Evolutionary conservation across 257 asterid genomes (phyloP), one percentile per base, ranked within the genome.

Genomic region (Capsicum chinense): DNA sequence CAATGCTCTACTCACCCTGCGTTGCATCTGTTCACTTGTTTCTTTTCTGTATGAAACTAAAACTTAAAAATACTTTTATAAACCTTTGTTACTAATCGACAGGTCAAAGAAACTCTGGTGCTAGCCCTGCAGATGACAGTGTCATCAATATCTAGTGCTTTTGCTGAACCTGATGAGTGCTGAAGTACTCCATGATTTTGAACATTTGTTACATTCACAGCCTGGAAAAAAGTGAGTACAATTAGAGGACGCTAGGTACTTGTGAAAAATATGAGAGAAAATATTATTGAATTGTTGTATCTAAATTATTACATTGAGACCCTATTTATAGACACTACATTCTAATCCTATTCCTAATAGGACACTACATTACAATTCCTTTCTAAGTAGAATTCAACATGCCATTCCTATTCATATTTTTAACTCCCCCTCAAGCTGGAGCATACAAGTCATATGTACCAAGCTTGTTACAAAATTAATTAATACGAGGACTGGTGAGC

Each of bases 71-170:
- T 85, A 83, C 89, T 88, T 82, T 89, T 93, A 88, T 79, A 94
- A 83, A 89, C 98, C 90, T 89, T 94, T 6, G 88, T 88, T 83
- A 97, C 97, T 39, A 88, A 81, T 60, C 99, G 94, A 83, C 99
- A 93, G 5, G 98, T 97, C 87, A 96, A 92, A 71, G 99, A 97
- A 88, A 95, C 87, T 90, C 99, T 88, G 69, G 93, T 90, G 47
- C 83, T 52, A 84, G 92, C 91, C 91, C 99, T 89, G 87, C 83
- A 90, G 86, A 94, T 89, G 62, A 83, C 84, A 84, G 58, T 62
- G 67, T 81, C 89, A 63, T 86, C 84, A 86, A 62, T 64, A 71
- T 71, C 88, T 64, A 37, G 48, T 48, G 79, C 87, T 39, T n/a
- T 67, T 88, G 74, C 82, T 59, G 84, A 71, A 87, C 84, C 68